Base-by-base conservation (phyloP, 768 basidiomycete genomes). In the Tricholoma sp. region DNA sequence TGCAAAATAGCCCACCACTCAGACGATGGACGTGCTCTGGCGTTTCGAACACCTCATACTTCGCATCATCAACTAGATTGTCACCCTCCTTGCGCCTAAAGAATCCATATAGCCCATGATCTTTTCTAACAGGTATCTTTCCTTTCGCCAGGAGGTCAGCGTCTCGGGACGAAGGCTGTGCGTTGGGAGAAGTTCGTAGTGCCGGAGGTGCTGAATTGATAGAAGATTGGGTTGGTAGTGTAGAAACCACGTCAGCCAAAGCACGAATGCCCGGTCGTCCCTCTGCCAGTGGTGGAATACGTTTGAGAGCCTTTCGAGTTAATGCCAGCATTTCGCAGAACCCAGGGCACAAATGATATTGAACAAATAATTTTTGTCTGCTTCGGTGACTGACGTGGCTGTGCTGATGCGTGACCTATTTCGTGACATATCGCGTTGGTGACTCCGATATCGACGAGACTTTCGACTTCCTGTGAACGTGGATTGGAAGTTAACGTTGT, bases 41-140 rank as follows among this genome's bases (percentile, higher is more conserved):
- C 0, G 73, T 65, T 61, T 77, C 76, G 12, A 74, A 57, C 4
- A 71, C 79, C 61, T 88, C 84, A 59, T 82, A 83, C 39, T 66
- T 72, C n/a, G 74, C 76, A 52, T 74, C 75, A 5, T 81, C 86
- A 11, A 55, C 59, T 1, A 74, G 63, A 34, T 80, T 70, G 34
- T 71, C 72, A 48, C 67, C 74, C 18, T 76, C 71, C 63, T 80
- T 83, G 62, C 73, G 77, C 57, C 88, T 78, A 71, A 92, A 93
- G 67, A 93, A 92, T 0, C 76, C 84, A 63, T 81, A 91, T 6
- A 93, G 79, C 1, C 90, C 91, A 67, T 93, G 90, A 57, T 86
- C 79, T 18, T 84, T 78, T 28, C 62, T 66, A 28, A 78, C 76
- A 6, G 72, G 65, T 12, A 77, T 66, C 48, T 67, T 72, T 39